Evolutionary conservation across 192 early-diverging fungal species (phyloP), one percentile per base, ranked within the genome.

Genomic region (Umbelopsis vinacea): DNA sequence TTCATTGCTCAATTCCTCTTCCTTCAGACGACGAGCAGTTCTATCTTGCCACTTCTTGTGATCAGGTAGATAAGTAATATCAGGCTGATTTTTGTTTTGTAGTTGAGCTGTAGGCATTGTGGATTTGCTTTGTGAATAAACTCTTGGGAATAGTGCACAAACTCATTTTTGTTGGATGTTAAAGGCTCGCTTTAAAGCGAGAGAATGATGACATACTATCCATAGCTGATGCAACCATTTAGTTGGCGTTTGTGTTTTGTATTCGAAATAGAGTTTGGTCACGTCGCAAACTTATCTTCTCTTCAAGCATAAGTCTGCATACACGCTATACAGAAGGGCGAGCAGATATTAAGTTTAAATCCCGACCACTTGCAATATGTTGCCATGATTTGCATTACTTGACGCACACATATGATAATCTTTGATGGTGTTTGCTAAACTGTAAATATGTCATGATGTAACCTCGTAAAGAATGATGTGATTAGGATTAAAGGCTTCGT

Each of bases 51-150:
- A 76, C 19, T 71, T 76, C 43, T 76, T 67, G 12, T 40, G 46
- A 12, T 71, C 63, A 29, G 74, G 74, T 23, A 76, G 26, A 43
- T 76, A 76, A 23, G 74, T 76, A 29, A 76, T 67, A 40, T 75
- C 69, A 22, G 74, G 74, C n/a, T 75, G 74, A n/a, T 45, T 69
- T 9, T 45, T 52, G n/a, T 75, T 75, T 47, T 71, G 38, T 3
- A 75, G 11, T 71, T 75, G 74, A 66, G 55, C 46, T 8, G 74
- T 75, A 12, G 74, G 74, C 74, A 75, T 75, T 29, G 23, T 67
- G 1, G 48, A 50, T 50, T n/a, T 5, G 9, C 6, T 29, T 57
- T 63, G 15, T 29, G 8, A 37, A 63, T n/a, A 50, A 17, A 50
- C 5, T 50, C 48, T 50, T 50, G 48, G 19, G 3, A 24, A 10